phyloP scores from a whole-genome alignment of 1,284 basidiomycete species.

The Ustilago shanxiensis region DNA sequence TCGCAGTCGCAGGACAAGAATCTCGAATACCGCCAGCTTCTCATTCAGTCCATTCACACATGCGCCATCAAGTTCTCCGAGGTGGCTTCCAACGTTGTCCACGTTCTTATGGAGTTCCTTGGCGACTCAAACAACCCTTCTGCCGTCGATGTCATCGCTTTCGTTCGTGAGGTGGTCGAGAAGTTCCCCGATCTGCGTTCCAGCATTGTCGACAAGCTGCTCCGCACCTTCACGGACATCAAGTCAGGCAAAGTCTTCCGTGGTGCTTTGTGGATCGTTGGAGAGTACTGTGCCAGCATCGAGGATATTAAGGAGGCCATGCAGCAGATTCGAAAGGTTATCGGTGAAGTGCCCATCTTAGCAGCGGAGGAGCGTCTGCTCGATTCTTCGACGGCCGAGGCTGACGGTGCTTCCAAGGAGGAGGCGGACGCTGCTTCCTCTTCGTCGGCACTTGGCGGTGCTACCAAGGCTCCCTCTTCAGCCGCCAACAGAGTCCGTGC shows the following conservation, averaged over 20 bases:
- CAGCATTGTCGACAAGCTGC: conserved; percentile 87
- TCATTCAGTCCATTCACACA: conserved; percentile 97
- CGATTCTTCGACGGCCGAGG: conserved; percentile 66
- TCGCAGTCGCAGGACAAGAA: conserved; percentile 75
- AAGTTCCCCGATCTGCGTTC: conserved; percentile 92
- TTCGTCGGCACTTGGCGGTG: conserved; percentile 41
- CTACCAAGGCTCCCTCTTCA: conserved; percentile 71
- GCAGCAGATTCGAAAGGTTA: conserved; percentile 84
- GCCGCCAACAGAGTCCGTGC: conserved; percentile 80
- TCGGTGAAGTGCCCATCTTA: conserved; percentile 96
- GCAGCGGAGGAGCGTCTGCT: conserved; percentile 74
- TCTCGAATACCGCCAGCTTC: conserved; percentile 92
- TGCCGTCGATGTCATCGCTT: conserved; percentile 93
- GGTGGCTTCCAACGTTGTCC: conserved; percentile 94
- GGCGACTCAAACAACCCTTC: conserved; percentile 95
- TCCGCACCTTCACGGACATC: conserved; percentile 86
- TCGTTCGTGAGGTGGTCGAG: conserved; percentile 96
- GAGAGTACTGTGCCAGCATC: conserved; percentile 79
- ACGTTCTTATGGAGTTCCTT: conserved; percentile 98
- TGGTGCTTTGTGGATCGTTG: conserved; percentile 96
- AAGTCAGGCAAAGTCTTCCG: conserved; percentile 98
- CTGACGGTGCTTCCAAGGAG: conserved; percentile 32
- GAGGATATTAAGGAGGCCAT: conserved; percentile 73
- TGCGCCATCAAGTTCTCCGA: conserved; percentile 99
- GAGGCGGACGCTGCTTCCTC: conserved; percentile 38